Percentiles rank a stretch among this genome's conserved stretches.
Evolutionary conservation across 208 protist genomes (phyloP).

Genomic region (Leishmania turanica): DNA sequence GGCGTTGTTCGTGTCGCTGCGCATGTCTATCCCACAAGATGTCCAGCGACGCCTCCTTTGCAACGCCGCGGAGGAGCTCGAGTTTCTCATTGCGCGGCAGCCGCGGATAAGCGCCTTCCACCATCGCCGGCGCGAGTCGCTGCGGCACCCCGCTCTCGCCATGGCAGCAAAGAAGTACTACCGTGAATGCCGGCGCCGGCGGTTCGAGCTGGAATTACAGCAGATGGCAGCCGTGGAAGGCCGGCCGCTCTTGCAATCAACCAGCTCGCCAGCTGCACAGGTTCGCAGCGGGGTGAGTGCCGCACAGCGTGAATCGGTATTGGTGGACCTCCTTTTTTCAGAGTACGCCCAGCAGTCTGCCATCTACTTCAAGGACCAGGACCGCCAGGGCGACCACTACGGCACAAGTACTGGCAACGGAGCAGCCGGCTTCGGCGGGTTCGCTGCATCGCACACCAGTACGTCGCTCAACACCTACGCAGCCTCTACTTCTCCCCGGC

Average conservation of each 20-base stretch:
- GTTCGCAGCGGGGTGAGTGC: not conserved
- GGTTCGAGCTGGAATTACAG: conserved; percentile 24
- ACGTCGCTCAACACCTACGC: conserved; percentile 11
- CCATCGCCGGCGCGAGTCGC: conserved; percentile 64
- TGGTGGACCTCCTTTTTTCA: conserved; percentile 30
- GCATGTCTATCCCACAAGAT: conserved; percentile 60
- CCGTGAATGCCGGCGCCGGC: conserved; percentile 33
- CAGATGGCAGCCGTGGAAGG: conserved; percentile 13
- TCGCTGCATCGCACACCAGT: conserved; percentile 4
- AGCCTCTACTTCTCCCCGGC: not conserved
- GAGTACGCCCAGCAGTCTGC: conserved; percentile 32
- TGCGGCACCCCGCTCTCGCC: conserved; percentile 82
- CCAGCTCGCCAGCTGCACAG: not conserved
- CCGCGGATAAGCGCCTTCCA: conserved; percentile 73
- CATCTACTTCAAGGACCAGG: conserved; percentile 12
- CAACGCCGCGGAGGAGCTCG: conserved; percentile 55
- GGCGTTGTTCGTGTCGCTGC: conserved; percentile 68
- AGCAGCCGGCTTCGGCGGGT: not conserved
- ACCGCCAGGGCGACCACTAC: conserved; percentile 1
- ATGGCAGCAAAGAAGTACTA: conserved; percentile 82
- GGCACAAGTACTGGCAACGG: not conserved
- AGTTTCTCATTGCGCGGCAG: conserved; percentile 73
- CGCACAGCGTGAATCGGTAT: conserved; percentile 18
- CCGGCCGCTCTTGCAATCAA: not conserved
- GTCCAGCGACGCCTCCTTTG: conserved; percentile 44